A percentile compares a stretch with the other conserved stretches of the same genome.
These are phyloP conservation scores for Psilocybe sp. DNA, from an alignment of 768 basidiomycete genomes.

Conservation along the genomic window DNA sequence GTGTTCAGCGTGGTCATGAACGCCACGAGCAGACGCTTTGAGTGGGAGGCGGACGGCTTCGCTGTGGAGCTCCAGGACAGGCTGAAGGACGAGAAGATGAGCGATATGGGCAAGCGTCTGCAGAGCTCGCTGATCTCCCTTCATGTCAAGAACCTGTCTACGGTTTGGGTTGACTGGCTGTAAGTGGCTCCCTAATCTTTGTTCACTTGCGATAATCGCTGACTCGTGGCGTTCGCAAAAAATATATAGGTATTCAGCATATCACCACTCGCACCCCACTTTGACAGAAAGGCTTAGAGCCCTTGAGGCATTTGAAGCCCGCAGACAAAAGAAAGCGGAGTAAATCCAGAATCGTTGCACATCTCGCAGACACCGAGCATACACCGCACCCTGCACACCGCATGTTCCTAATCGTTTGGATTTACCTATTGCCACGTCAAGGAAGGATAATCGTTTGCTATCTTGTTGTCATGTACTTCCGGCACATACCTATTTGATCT, in stretches of 20 bases:
- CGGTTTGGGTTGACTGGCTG: conserved; percentile 94
- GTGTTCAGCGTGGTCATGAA: conserved; percentile 75
- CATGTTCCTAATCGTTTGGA: neutral
- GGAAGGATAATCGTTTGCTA: too few species aligned
- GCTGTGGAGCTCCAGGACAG: conserved; percentile 69
- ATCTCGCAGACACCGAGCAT: neutral
- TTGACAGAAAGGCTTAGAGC: conserved; percentile 85
- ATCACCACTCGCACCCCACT: conserved; percentile 95
- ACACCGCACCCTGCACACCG: neutral
- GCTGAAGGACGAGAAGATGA: conserved; percentile 55
- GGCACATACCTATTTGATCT: too few species aligned
- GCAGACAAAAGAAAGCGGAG: conserved; percentile 39
- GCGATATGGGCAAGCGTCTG: conserved; percentile 83
- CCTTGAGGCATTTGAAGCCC: conserved; percentile 64
- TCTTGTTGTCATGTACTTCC: too few species aligned
- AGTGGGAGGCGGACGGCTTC: conserved; percentile 91
- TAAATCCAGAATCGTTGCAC: conserved; percentile 8
- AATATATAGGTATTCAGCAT: conserved; percentile 78
- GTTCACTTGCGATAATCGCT: neutral
- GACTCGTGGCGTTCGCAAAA: conserved; percentile 1
- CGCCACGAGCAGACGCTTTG: conserved; percentile 79
- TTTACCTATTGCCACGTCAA: neutral
- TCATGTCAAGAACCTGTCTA: conserved; percentile 90
- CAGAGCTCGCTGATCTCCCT: conserved; percentile 79
- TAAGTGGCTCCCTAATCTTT: conserved; percentile 37